Conservation (phyloP, 164 flowering plant genomes). For the Sextonia rubra region DNA sequence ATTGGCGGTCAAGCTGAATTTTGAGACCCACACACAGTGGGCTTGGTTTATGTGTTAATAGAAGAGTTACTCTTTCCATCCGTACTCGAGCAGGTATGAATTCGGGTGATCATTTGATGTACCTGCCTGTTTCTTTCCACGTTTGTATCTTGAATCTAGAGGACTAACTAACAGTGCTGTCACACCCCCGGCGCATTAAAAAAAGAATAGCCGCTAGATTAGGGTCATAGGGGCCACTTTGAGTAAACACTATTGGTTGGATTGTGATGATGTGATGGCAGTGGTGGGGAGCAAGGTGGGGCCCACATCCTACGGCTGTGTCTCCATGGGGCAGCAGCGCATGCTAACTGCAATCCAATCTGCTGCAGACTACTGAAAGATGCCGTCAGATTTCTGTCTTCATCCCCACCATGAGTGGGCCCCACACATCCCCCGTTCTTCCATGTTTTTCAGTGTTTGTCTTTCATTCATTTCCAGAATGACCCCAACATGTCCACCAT, state of each 20-base stretch:
- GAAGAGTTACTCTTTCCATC: no score
- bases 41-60: no score
- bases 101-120: no score
- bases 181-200: no score
- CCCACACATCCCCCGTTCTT: not conserved
- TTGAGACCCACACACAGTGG: no score
- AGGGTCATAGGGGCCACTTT: no score
- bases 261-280: not conserved
- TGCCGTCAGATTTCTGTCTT: slow-evolving; percentile 2
- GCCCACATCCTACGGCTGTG: slow-evolving; percentile 2
- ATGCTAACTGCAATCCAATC: not conserved
- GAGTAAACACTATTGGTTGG: not conserved
- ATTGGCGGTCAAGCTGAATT: no score
- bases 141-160: no score
- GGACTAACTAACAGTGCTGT: no score
- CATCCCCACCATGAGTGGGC: not conserved
- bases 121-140: no score
- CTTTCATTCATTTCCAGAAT: not conserved
- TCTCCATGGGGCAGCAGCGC: slow-evolving; percentile 1
- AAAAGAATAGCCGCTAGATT: no score
- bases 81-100: no score
- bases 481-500: not conserved
- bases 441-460: not conserved
- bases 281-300: not conserved
- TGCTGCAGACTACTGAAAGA: not conserved